Conservation (phyloP, 2,329 filamentous ascomycete genomes). For the Biscogniauxia marginata region DNA sequence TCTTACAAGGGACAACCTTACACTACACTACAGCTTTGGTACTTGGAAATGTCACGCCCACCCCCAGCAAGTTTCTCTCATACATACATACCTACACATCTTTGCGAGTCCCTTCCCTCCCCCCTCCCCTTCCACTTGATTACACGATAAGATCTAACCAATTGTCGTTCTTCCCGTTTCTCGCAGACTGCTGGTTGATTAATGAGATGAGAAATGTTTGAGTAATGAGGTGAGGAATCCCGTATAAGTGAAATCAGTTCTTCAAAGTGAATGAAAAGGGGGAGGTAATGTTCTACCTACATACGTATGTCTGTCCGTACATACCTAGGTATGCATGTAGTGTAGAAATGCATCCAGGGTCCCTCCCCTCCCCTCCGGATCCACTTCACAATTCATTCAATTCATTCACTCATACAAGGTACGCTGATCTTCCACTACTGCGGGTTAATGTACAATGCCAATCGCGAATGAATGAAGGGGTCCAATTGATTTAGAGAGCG, state of each 20-base stretch:
- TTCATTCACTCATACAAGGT: background rate
- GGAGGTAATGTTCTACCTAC: background rate
- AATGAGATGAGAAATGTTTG: background rate
- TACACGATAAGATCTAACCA: background rate
- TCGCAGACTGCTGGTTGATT: background rate
- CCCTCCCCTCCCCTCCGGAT: background rate
- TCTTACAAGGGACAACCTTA: background rate
- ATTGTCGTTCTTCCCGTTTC: background rate
- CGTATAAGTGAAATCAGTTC: too few species aligned
- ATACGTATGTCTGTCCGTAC: background rate
- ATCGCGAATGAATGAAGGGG: too few species aligned
- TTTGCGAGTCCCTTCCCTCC: background rate
- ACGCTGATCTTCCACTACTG: background rate
- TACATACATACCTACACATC: too few species aligned
- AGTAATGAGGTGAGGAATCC: background rate
- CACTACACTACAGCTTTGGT: background rate
- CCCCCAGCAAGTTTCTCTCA: background rate
- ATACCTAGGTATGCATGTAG: background rate
- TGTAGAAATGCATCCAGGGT: background rate
- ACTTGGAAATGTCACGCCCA: background rate
- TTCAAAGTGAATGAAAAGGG: too few species aligned
- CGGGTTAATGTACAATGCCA: background rate
- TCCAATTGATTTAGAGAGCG: background rate
- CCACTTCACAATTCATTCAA: background rate
- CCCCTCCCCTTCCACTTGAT: background rate